Conservation (phyloP, 805 yeast species). For the Torulaspora maleeae region DNA sequence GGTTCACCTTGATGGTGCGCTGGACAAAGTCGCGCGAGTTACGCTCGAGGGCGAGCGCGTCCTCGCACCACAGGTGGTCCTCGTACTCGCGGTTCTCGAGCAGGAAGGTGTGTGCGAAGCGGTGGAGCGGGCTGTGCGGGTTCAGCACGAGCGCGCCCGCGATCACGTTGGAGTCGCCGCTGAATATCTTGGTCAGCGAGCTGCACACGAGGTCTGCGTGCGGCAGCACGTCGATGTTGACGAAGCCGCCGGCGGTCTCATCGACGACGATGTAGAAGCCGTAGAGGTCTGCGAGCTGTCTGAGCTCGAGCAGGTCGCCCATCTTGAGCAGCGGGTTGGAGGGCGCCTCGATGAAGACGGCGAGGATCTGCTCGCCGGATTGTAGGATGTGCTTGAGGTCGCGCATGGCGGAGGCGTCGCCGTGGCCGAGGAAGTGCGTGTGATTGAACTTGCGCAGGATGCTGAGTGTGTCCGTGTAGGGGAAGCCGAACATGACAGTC, state of each 20-base stretch:
- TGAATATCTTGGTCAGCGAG: conserved; percentile 85
- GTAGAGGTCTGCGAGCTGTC: conserved; percentile 60
- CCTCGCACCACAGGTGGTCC: conserved; percentile 88
- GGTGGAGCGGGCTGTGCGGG: conserved; percentile 51
- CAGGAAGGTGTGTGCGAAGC: conserved; percentile 35
- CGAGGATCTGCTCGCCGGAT: conserved; percentile 62
- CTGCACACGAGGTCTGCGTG: conserved; percentile 84
- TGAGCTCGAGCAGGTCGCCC: conserved; percentile 66
- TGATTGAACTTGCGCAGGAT: conserved; percentile 90
- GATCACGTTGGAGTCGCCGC: conserved; percentile 94
- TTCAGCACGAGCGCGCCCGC: conserved; percentile 85
- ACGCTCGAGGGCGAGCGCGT: conserved; percentile 85
- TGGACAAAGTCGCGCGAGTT: conserved; percentile 83
- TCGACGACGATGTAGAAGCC: conserved; percentile 81
- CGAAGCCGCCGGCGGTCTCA: conserved; percentile 90
- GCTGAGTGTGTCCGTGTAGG: conserved; percentile 88
- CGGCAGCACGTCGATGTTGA: conserved; percentile 75
- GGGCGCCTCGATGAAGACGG: conserved; percentile 44
- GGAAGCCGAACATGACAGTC: conserved; percentile 93
- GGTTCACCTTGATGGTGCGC: conserved; percentile 52
- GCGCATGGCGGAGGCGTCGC: conserved; percentile 60
- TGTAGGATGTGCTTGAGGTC: conserved; percentile 60
- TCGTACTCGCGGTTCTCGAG: conserved; percentile 52
- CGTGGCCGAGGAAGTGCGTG: conserved; percentile 76
- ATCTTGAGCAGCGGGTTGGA: conserved; percentile 70